A percentile compares a stretch with the other conserved stretches of the same genome.
Evolutionary conservation across 2,329 filamentous ascomycete genomes (phyloP).

Genomic region (Drechslera avenae): DNA sequence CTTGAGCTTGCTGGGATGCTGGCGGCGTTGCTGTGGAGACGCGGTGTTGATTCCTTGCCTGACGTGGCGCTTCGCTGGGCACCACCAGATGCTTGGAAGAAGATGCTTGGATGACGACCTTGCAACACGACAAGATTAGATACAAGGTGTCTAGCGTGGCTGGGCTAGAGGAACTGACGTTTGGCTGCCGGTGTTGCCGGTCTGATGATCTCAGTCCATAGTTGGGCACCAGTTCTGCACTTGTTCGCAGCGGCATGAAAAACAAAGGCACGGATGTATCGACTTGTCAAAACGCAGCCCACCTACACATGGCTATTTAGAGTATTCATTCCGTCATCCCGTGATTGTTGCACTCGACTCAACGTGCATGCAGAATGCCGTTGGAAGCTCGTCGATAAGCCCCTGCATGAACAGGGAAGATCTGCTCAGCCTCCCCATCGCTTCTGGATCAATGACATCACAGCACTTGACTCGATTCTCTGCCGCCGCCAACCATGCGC

Average conservation of each 20-base stretch:
- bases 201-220: not conserved
- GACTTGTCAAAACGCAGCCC: constrained; percentile 1
- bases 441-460: constrained; percentile 29
- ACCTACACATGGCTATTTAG: not conserved
- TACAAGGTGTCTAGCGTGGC: not conserved
- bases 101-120: constrained; percentile 15
- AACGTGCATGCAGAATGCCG: not conserved
- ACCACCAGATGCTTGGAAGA: constrained; percentile 14
- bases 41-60: constrained; percentile 28
- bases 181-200: constrained; percentile 4
- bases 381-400: constrained; percentile 1
- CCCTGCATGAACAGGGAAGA: constrained; percentile 13
- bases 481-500: not conserved
- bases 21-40: constrained; percentile 39
- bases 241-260: too few relatives aligned
- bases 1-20: constrained; percentile 17
- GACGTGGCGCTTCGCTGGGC: constrained; percentile 34
- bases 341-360: not conserved
- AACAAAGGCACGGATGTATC: too few relatives aligned
- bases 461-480: constrained; percentile 9
- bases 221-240: not conserved
- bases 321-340: constrained; percentile 1
- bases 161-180: not conserved
- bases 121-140: constrained; percentile 12
- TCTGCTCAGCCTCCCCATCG: constrained; percentile 12